Evolutionary conservation across 768 basidiomycete genomes (phyloP), one percentile per base, ranked within the genome.

Genomic region (Vishniacozyma victoriae): DNA sequence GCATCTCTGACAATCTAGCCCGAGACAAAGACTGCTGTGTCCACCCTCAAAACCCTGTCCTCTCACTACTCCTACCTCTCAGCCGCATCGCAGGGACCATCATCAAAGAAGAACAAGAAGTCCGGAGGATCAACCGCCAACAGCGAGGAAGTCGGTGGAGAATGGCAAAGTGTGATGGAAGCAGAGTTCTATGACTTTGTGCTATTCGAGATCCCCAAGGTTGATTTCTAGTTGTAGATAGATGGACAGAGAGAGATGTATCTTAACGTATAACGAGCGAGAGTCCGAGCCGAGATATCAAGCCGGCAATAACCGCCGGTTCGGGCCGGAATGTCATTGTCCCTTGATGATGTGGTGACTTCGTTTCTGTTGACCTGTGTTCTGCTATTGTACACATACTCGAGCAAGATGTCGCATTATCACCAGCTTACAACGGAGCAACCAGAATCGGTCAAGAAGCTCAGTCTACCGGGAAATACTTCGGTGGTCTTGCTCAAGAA

Each of bases 111-210:
- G 35, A 76, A 72, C 55, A 75, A 75, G 55, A 53, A 45, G 44
- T 35, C 36, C 25, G 53, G 59, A 5, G 75, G 71, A 1, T 73
- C 71, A 7, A 74, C 72, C 0, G 73, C 71, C 5, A 75, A 73
- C 36, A 61, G 63, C 9, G 83, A 85, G 4, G 87, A 90, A 22
- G 84, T 88, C 47, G 78, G 80, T 13, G 93, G 91, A 55, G 93
- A 99, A 72, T 99, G 86, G 70, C 87, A 90, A 69, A 80, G 81
- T 12, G 74, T 99, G 29, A 80, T 99, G 78, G 95, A 99, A 66
- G 86, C 92, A 70, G 93, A 99, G 71, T 87, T 86, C 69, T 90
- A 85, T 69, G 89, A 93, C 72, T 99, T 96, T 63, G 88, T 96
- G 19, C 68, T 93, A 65, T 92, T 84, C 67, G 93, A 96, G 71